These are phyloP conservation scores for Phytophthora nicotianae DNA, from an alignment of 352 stramenopile genomes.

Conservation along the genomic window DNA sequence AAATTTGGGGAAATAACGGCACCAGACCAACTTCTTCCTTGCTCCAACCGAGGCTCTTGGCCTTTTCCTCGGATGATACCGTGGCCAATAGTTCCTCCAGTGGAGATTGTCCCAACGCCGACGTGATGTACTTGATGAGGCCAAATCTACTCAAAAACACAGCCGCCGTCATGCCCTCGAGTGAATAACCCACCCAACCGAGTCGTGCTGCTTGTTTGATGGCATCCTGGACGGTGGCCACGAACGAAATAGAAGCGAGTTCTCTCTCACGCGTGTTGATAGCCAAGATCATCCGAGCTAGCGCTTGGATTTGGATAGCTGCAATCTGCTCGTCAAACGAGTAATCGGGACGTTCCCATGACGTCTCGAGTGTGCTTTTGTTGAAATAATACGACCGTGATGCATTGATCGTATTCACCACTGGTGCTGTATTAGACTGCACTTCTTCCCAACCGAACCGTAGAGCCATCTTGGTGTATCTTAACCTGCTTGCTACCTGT, in stretches of 20 bases:
- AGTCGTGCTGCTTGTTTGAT: constrained; percentile 33
- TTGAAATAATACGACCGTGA: constrained; percentile 58
- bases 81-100: constrained; percentile 41
- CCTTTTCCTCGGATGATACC: constrained; percentile 38
- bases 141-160: constrained; percentile 67
- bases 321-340: constrained; percentile 72
- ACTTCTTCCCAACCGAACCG: constrained; percentile 75
- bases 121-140: constrained; percentile 52
- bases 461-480: constrained; percentile 57
- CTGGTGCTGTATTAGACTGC: background rate
- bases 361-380: constrained; percentile 39
- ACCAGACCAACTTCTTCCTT: constrained; percentile 64
- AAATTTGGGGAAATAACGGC: constrained; percentile 25
- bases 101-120: constrained; percentile 32
- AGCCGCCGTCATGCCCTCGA: constrained; percentile 68
- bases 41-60: constrained; percentile 57
- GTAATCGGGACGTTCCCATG: constrained; percentile 67
- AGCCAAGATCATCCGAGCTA: constrained; percentile 55
- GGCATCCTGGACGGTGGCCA: constrained; percentile 38
- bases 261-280: constrained; percentile 27
- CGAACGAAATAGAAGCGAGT: constrained; percentile 53
- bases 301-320: constrained; percentile 65
- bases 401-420: background rate
- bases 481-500: constrained; percentile 29
- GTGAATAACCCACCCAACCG: constrained; percentile 68